A percentile compares a stretch with the other conserved stretches of the same genome.
phyloP scores from a whole-genome alignment of 2,329 filamentous ascomycete genomes.

The Laburnicola sp. region DNA sequence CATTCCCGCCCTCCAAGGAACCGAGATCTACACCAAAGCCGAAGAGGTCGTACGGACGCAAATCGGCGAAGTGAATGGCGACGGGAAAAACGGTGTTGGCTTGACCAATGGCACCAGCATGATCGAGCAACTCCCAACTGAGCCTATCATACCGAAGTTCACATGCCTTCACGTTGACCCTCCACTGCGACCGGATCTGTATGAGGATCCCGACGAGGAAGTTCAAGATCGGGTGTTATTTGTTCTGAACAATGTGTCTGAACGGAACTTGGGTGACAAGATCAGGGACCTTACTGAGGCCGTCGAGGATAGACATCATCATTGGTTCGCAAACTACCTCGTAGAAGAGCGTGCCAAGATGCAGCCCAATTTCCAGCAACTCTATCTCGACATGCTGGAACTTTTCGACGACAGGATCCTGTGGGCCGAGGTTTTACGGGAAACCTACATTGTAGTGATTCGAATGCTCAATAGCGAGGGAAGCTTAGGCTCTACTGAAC shows the following conservation, averaged over 20 bases:
- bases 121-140: slow-evolving; percentile 63
- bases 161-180: slow-evolving; percentile 76
- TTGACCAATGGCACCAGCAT: slow-evolving; percentile 69
- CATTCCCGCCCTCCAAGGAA: slow-evolving; percentile 79
- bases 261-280: slow-evolving; percentile 83
- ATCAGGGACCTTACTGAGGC: slow-evolving; percentile 78
- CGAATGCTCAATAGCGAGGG: slow-evolving; percentile 88
- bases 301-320: slow-evolving; percentile 78
- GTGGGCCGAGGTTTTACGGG: slow-evolving; percentile 86
- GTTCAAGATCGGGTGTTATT: slow-evolving; percentile 93
- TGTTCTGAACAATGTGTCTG: slow-evolving; percentile 93
- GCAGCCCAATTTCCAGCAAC: slow-evolving; percentile 92
- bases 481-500: slow-evolving; percentile 82
- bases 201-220: slow-evolving; percentile 81
- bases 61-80: slow-evolving; percentile 60
- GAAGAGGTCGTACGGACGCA: slow-evolving; percentile 75
- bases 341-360: slow-evolving; percentile 96
- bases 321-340: slow-evolving; percentile 95
- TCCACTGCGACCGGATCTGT: slow-evolving; percentile 63
- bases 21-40: slow-evolving; percentile 80
- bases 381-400: slow-evolving; percentile 88
- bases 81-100: slow-evolving; percentile 51
- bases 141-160: slow-evolving; percentile 72
- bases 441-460: slow-evolving; percentile 85
- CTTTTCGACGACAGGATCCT: slow-evolving; percentile 77